Percentiles rank a stretch among this genome's conserved stretches.
phyloP scores from a whole-genome alignment of 1,284 basidiomycete species.

The Papiliotrema laurentii region DNA sequence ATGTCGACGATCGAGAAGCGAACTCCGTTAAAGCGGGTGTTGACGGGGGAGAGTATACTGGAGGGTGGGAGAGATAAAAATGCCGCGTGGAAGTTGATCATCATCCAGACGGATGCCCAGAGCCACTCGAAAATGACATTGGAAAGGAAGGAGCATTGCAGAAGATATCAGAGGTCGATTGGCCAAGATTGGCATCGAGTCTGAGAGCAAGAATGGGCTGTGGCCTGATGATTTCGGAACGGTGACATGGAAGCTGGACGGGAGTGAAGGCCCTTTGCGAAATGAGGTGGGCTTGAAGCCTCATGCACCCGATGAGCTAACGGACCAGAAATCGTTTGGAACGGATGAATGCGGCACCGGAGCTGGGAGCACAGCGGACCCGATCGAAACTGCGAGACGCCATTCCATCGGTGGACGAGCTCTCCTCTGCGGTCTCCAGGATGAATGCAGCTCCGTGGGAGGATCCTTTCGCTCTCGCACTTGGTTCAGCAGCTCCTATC shows the following conservation, averaged over 20 bases:
- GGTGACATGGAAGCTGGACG: slow-evolving; percentile 70
- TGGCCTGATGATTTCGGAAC: slow-evolving; percentile 61
- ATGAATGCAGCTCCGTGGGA: slow-evolving; percentile 72
- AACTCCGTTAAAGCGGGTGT: slow-evolving; percentile 33
- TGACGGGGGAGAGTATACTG: slow-evolving; percentile 43
- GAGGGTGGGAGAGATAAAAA: slow-evolving; percentile 48
- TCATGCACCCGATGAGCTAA: no score
- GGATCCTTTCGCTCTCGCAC: slow-evolving; percentile 67
- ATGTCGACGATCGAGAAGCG: slow-evolving; percentile 20
- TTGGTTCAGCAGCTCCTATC: slow-evolving; percentile 60
- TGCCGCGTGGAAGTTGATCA: slow-evolving; percentile 46
- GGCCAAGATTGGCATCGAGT: slow-evolving; percentile 39
- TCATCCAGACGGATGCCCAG: slow-evolving; percentile 42
- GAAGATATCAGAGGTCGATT: slow-evolving; percentile 40
- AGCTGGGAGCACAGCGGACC: slow-evolving; percentile 34
- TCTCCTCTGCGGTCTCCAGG: slow-evolving; percentile 58
- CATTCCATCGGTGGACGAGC: slow-evolving; percentile 59
- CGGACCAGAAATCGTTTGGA: slow-evolving; percentile 51
- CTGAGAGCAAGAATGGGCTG: slow-evolving; percentile 59
- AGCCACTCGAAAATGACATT: slow-evolving; percentile 38
- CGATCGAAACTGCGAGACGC: slow-evolving; percentile 50
- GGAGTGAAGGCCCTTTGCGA: slow-evolving; percentile 83
- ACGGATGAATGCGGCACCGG: slow-evolving; percentile 29
- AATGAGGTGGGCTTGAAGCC: no score
- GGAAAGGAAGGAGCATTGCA: slow-evolving; percentile 46